Conservation (phyloP, 306 rosid genomes). For the Citrullus mucosospermus region DNA sequence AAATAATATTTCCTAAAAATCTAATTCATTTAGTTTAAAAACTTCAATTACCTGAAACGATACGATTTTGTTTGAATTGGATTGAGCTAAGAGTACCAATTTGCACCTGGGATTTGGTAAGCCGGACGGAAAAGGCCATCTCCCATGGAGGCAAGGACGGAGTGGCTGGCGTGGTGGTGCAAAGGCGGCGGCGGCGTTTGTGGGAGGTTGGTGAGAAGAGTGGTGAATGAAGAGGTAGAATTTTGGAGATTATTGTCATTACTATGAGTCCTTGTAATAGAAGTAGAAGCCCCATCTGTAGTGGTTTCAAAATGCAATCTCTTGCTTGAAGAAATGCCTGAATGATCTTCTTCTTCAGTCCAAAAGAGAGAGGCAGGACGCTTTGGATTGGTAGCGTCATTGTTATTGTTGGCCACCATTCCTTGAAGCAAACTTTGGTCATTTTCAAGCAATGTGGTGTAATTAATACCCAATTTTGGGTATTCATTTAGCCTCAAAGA, state of each 20-base stretch:
- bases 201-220: slow-evolving; percentile 41
- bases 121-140: slow-evolving; percentile 24
- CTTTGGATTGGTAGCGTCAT: slow-evolving; percentile 4
- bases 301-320: slow-evolving; percentile 30
- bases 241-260: slow-evolving; percentile 17
- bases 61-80: not conserved
- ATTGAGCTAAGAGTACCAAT: slow-evolving; percentile 37
- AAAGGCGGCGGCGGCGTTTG: slow-evolving; percentile 31
- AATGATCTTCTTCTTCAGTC: slow-evolving; percentile 24
- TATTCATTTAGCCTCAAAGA: slow-evolving; percentile 28
- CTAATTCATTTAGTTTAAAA: not conserved
- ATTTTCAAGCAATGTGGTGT: slow-evolving; percentile 30
- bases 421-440: slow-evolving; percentile 44
- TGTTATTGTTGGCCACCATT: not conserved
- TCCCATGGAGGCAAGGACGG: slow-evolving; percentile 23
- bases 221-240: slow-evolving; percentile 25
- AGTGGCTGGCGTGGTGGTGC: slow-evolving; percentile 23
- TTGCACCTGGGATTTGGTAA: slow-evolving; percentile 36
- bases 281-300: slow-evolving; percentile 7
- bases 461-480: slow-evolving; percentile 27
- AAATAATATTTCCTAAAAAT: not conserved
- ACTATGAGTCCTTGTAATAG: slow-evolving; percentile 16
- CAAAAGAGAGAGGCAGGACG: slow-evolving; percentile 39
- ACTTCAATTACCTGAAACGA: not conserved
- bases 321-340: slow-evolving; percentile 25